Evolutionary conservation across 2,329 filamentous ascomycete species (phyloP).

Genomic region (Xenosphaeropsis pyriputrescens): DNA sequence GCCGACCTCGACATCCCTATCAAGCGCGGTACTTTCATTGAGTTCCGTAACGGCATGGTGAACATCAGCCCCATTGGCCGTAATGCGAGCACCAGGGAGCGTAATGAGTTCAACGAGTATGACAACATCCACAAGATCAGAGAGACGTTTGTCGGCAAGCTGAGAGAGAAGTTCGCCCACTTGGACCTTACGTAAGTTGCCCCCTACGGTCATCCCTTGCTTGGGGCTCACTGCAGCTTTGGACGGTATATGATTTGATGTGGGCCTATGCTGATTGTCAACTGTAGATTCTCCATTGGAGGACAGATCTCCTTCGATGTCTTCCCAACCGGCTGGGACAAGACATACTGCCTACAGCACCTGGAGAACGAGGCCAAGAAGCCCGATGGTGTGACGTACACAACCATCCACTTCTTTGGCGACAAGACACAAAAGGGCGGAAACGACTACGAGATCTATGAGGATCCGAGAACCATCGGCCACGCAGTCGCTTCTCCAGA

Average conservation of each 20-base stretch:
- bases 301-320: conserved; percentile 98
- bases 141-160: conserved; percentile 56
- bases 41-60: conserved; percentile 87
- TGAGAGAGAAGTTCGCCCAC: conserved; percentile 72
- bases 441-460: conserved; percentile 92
- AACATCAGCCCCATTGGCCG: conserved; percentile 74
- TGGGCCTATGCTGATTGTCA: conserved; percentile 1
- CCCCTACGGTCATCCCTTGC: conserved; percentile 1
- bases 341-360: conserved; percentile 89
- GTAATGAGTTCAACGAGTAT: conserved; percentile 68
- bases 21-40: conserved; percentile 74
- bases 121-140: conserved; percentile 68
- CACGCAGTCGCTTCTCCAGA: conserved; percentile 72
- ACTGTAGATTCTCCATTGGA: conserved; percentile 70
- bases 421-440: conserved; percentile 88
- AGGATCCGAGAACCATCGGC: conserved; percentile 66
- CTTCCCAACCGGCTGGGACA: conserved; percentile 95
- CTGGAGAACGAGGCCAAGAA: conserved; percentile 65
- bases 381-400: conserved; percentile 61
- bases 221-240: neutral
- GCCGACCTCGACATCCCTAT: conserved; percentile 72
- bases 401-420: conserved; percentile 91
- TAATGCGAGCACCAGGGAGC: conserved; percentile 70
- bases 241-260: neutral
- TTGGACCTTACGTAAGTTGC: conserved; percentile 64